phyloP scores from a whole-genome alignment of 108 stramenopile genomes.

The Stephanodiscus minutulus region DNA sequence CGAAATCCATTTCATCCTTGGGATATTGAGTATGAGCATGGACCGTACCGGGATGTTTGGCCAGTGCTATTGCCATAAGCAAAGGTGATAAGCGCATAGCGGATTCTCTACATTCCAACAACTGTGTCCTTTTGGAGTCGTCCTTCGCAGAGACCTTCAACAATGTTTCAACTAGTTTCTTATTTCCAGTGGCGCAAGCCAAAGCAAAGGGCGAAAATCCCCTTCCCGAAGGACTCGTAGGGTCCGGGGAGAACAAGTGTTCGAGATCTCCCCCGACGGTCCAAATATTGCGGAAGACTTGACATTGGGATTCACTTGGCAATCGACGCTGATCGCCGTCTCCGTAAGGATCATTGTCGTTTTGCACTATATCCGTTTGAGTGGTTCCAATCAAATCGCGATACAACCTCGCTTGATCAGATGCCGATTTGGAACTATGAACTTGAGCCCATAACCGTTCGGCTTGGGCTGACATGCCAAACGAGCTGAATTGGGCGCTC shows the following conservation, averaged over 20 bases:
- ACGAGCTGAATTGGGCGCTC: too few species aligned
- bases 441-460: too few species aligned
- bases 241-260: not conserved
- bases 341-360: constrained; percentile 30
- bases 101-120: constrained; percentile 36
- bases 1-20: not conserved
- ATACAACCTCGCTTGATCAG: not conserved
- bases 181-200: constrained; percentile 14
- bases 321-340: constrained; percentile 37
- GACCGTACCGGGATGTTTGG: constrained; percentile 16
- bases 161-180: constrained; percentile 6
- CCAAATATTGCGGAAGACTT: not conserved
- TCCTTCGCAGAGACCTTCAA: not conserved
- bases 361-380: not conserved
- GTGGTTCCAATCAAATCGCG: not conserved
- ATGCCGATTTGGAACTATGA: too few species aligned
- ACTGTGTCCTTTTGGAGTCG: not conserved
- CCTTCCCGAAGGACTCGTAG: not conserved
- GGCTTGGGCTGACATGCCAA: too few species aligned
- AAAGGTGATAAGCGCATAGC: constrained; percentile 35
- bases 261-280: constrained; percentile 30
- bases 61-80: constrained; percentile 14
- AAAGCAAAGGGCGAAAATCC: constrained; percentile 17
- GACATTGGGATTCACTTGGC: not conserved
- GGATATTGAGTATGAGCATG: not conserved